Conservation (phyloP, 495 filamentous ascomycete species). For the Hypoxylon trugodes region DNA sequence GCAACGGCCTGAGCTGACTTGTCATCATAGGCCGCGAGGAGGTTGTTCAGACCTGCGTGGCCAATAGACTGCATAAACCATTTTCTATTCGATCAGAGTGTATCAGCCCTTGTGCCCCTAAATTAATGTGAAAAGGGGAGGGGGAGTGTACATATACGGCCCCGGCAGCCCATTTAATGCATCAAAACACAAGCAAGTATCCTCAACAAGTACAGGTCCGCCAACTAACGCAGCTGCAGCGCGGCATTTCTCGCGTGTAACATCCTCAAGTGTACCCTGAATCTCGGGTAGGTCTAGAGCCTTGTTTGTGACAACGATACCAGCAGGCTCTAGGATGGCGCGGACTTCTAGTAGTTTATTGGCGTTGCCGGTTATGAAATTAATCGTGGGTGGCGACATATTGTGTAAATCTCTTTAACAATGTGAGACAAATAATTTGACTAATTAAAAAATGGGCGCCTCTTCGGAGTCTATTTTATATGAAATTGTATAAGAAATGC, state of each 20-base stretch:
- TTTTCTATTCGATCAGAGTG: slow-evolving; percentile 66
- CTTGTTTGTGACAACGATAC: slow-evolving; percentile 75
- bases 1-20: slow-evolving; percentile 93
- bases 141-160: slow-evolving; percentile 82
- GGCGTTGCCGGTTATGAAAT: slow-evolving; percentile 96
- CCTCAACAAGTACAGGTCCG: slow-evolving; percentile 93
- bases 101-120: slow-evolving; percentile 7
- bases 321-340: slow-evolving; percentile 77
- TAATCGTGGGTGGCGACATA: slow-evolving; percentile 55
- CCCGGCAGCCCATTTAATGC: slow-evolving; percentile 90
- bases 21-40: slow-evolving; percentile 88
- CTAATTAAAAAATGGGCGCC: too few species aligned
- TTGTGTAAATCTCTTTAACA: too few species aligned
- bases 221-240: slow-evolving; percentile 74
- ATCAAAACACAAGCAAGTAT: slow-evolving; percentile 93
- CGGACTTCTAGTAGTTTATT: slow-evolving; percentile 91
- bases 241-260: slow-evolving; percentile 85
- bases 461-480: too few species aligned
- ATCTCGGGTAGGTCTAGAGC: slow-evolving; percentile 84
- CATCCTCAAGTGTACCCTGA: slow-evolving; percentile 91
- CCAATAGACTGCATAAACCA: slow-evolving; percentile 88
- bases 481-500: too few species aligned
- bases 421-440: too few species aligned
- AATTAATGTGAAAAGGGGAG: background rate
- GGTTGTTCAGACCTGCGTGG: slow-evolving; percentile 84